phyloP scores from a whole-genome alignment of 2,329 filamentous ascomycete species.

The Lomentospora prolificans region DNA sequence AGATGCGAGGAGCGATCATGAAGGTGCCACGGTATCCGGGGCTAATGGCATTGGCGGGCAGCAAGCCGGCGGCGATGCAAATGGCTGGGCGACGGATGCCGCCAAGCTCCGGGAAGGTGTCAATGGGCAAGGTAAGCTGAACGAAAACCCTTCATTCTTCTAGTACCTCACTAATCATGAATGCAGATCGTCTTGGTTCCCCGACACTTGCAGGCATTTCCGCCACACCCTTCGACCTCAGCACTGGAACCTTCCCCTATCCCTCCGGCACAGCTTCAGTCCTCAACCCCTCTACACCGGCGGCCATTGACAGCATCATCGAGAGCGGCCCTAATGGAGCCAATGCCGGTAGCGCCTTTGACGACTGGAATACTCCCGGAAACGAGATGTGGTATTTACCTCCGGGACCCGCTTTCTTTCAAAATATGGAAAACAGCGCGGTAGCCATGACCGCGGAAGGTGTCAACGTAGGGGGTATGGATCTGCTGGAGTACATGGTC shows the following conservation, averaged over 20 bases:
- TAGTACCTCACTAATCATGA: slow-evolving; percentile 17
- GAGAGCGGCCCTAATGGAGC: slow-evolving; percentile 3
- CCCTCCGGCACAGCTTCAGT: slow-evolving; percentile 34
- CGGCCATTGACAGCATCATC: slow-evolving; percentile 12
- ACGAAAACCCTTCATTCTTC: background rate
- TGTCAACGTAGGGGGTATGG: slow-evolving; percentile 56
- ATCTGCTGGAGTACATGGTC: slow-evolving; percentile 59
- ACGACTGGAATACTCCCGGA: slow-evolving; percentile 45
- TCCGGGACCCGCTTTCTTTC: slow-evolving; percentile 53
- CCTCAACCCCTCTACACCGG: slow-evolving; percentile 40
- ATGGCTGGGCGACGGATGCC: slow-evolving; percentile 22
- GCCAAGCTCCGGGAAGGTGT: slow-evolving; percentile 30
- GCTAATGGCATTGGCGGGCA: slow-evolving; percentile 16
- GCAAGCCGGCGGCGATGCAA: slow-evolving; percentile 8
- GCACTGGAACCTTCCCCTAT: slow-evolving; percentile 44
- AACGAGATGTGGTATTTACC: slow-evolving; percentile 61
- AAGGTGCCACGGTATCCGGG: slow-evolving; percentile 18
- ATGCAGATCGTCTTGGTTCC: slow-evolving; percentile 25
- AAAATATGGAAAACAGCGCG: slow-evolving; percentile 50
- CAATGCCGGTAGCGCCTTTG: slow-evolving; percentile 27
- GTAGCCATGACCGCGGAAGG: slow-evolving; percentile 60
- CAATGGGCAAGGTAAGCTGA: slow-evolving; percentile 27
- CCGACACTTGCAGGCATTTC: slow-evolving; percentile 40
- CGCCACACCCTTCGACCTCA: slow-evolving; percentile 52
- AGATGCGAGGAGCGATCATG: slow-evolving; percentile 31